These are phyloP conservation scores for Boechera stricta DNA, from an alignment of 345 rosid genomes.

Conservation along the genomic window DNA sequence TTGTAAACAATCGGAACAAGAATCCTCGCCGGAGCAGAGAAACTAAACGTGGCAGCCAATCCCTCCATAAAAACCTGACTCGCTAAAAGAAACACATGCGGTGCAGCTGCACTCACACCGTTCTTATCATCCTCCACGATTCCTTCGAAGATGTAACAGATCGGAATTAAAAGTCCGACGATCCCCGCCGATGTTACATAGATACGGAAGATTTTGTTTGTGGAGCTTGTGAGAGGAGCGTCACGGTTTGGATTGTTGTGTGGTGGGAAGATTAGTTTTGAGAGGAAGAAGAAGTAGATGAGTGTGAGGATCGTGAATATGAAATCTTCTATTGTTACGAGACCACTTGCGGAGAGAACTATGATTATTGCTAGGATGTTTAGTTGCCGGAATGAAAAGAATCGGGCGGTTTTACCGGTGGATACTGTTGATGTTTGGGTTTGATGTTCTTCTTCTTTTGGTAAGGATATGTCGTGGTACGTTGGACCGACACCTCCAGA, in stretches of 20 bases:
- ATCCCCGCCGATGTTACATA: slow-evolving; percentile 60
- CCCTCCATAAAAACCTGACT: slow-evolving; percentile 95
- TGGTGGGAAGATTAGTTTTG: slow-evolving; percentile 62
- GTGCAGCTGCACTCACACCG: slow-evolving; percentile 76
- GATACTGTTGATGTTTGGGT: slow-evolving; percentile 16
- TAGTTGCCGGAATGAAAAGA: slow-evolving; percentile 66
- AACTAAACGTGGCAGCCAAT: slow-evolving; percentile 57
- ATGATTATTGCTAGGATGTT: slow-evolving; percentile 63
- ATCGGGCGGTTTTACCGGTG: slow-evolving; percentile 29
- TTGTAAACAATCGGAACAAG: slow-evolving; percentile 83
- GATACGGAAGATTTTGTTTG: slow-evolving; percentile 51
- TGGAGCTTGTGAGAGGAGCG: slow-evolving; percentile 51
- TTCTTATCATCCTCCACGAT: slow-evolving; percentile 70
- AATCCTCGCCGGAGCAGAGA: slow-evolving; percentile 73
- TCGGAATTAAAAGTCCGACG: slow-evolving; percentile 70
- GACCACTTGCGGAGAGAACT: slow-evolving; percentile 71
- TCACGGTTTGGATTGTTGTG: slow-evolving; percentile 44
- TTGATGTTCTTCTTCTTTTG: slow-evolving; percentile 49
- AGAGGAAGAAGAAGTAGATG: slow-evolving; percentile 69
- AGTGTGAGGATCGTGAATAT: slow-evolving; percentile 58
- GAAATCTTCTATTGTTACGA: slow-evolving; percentile 64
- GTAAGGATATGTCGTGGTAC: slow-evolving; percentile 59
- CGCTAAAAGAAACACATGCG: slow-evolving; percentile 78
- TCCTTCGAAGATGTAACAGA: slow-evolving; percentile 75
- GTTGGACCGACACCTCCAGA: slow-evolving; percentile 84